Percentiles rank a stretch among this genome's conserved stretches.
Conservation (phyloP, 768 basidiomycete species). For the Agaricus subrufescens region DNA sequence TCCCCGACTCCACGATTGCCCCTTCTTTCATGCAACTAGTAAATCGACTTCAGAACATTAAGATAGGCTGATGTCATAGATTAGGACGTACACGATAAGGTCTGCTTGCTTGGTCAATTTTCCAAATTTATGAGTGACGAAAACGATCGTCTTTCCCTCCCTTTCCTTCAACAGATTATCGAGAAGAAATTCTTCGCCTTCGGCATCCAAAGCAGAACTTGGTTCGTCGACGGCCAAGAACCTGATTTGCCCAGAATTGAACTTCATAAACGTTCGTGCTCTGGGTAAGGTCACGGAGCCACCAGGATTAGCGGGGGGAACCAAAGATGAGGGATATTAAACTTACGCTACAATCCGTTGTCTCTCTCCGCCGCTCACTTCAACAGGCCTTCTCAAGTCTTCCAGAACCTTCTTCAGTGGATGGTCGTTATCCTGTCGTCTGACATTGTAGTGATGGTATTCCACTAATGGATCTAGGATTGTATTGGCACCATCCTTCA, state of each 20-base stretch:
- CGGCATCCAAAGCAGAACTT: slow-evolving; percentile 51
- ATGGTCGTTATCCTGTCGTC: slow-evolving; percentile 22
- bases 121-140: slow-evolving; percentile 53
- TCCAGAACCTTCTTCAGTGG: slow-evolving; percentile 21
- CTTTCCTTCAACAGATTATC: slow-evolving; percentile 29
- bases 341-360: slow-evolving; percentile 48
- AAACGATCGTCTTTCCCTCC: slow-evolving; percentile 48
- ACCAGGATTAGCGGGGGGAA: neutral
- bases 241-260: slow-evolving; percentile 31
- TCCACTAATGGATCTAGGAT: slow-evolving; percentile 27
- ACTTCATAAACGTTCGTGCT: slow-evolving; percentile 42
- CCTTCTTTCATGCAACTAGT: slow-evolving; percentile 43
- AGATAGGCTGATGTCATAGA: neutral
- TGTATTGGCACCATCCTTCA: slow-evolving; percentile 33
- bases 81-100: slow-evolving; percentile 40
- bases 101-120: slow-evolving; percentile 46
- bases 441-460: slow-evolving; percentile 22
- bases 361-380: slow-evolving; percentile 40
- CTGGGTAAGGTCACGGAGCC: slow-evolving; percentile 15
- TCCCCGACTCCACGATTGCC: slow-evolving; percentile 33
- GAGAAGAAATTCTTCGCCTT: slow-evolving; percentile 47
- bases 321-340: neutral
- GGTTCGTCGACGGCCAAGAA: slow-evolving; percentile 58
- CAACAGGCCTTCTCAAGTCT: slow-evolving; percentile 20
- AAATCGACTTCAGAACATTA: neutral